Base-by-base conservation (phyloP, 1,139 yeast genomes). In the Diutina catenulata region DNA sequence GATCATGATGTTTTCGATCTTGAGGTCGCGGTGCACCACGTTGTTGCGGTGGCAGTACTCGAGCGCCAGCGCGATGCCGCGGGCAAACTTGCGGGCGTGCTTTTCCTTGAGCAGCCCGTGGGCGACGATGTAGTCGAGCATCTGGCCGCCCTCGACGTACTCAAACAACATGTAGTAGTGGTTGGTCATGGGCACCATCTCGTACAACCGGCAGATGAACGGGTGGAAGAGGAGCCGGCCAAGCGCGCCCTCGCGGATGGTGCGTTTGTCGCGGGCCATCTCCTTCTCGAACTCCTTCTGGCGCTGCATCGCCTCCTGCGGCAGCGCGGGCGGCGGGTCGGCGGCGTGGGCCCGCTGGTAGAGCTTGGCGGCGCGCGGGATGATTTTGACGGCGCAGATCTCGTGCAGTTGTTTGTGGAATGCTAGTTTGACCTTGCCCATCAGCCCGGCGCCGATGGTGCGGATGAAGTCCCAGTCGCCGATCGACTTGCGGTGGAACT, bases 391-490 rank as follows among this genome's bases (percentile, higher is more conserved):
- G 1, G 91, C 97, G 59, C 95, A 87, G 21, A 82, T 68, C 53
- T 87, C 95, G 40, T 74, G 74, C 1, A 95, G 84, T 29, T 76
- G 57, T 46, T 82, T 74, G 60, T 88, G 95, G 49, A 76, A 80
- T 2, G 97, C 97, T 36, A 91, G 66, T 57, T 93, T 93, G 38
- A 91, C 99, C 57, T 91, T 94, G 41, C 99, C 99, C 98, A 93
- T 91, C 1, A 95, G 84, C 3, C 99, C 98, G 4, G 97, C 95
- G 38, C 99, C 99, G 37, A 91, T 84, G 1, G 96, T 87, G 55
- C 87, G 87, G 43, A 86, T 72, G 49, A 91, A 88, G 50, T 84
- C 94, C 98, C 98, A 91, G 48, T 93, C 96, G 14, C 98, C 99
- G 40, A 91, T 80, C 5, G 95, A 73, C 45, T 81, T 80, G 46